These are phyloP conservation scores for Capsicum baccatum DNA, from an alignment of 257 asterid genomes.

Conservation along the genomic window DNA sequence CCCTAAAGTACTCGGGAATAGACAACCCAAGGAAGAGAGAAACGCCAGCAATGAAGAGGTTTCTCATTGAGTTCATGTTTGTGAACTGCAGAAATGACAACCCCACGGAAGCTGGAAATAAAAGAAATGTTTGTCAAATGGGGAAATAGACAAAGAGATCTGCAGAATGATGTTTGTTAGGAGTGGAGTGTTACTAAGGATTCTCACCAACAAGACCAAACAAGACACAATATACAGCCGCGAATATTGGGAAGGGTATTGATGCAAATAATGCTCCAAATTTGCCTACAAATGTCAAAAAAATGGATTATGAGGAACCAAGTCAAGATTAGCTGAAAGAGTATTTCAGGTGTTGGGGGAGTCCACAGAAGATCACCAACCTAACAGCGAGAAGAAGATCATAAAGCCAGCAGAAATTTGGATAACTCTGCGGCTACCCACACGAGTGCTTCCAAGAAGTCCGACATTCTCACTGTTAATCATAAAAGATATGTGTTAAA, in stretches of 20 bases:
- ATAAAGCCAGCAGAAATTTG: slow-evolving; percentile 96
- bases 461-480: slow-evolving; percentile 81
- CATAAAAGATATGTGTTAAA: slow-evolving; percentile 21
- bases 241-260: slow-evolving; percentile 92
- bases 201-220: slow-evolving; percentile 86
- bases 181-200: not conserved
- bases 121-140: slow-evolving; percentile 2
- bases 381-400: slow-evolving; percentile 89
- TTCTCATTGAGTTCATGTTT: slow-evolving; percentile 97
- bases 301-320: not conserved
- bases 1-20: slow-evolving; percentile 92
- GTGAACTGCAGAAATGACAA: slow-evolving; percentile 93
- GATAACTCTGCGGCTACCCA: slow-evolving; percentile 90
- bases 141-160: not conserved
- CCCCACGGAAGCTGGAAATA: slow-evolving; percentile 85
- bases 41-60: slow-evolving; percentile 85
- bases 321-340: not conserved
- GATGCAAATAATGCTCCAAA: slow-evolving; percentile 97
- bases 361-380: slow-evolving; percentile 40
- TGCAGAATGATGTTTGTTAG: not conserved
- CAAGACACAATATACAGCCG: slow-evolving; percentile 87
- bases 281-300: slow-evolving; percentile 61
- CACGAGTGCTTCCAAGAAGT: slow-evolving; percentile 98
- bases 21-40: slow-evolving; percentile 92
- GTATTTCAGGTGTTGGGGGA: not conserved